phyloP scores from a whole-genome alignment of 306 rosid genomes.

The Alnus rubra region DNA sequence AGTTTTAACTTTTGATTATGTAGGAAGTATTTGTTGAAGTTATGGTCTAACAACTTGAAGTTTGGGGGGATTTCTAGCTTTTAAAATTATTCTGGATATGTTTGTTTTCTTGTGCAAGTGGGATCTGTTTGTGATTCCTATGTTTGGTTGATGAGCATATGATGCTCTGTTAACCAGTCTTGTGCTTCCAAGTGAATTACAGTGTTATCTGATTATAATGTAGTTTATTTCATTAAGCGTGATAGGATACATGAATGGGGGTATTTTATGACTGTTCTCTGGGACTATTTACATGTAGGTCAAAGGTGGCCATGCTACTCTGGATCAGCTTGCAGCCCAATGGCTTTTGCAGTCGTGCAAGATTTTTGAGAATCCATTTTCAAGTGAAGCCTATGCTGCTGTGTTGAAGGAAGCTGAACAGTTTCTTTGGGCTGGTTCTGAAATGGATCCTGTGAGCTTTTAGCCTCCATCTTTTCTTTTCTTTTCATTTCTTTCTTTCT shows the following conservation, averaged over 20 bases:
- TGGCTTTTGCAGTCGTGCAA: slow-evolving; percentile 64
- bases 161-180: neutral
- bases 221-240: slow-evolving; percentile 2
- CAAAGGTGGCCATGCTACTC: slow-evolving; percentile 59
- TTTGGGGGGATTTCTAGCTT: no score
- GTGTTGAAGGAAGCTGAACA: slow-evolving; percentile 82
- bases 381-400: slow-evolving; percentile 56
- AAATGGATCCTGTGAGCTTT: slow-evolving; percentile 86
- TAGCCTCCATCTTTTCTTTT: neutral
- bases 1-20: no score
- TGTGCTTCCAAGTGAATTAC: neutral
- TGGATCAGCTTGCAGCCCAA: slow-evolving; percentile 64
- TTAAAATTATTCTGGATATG: no score
- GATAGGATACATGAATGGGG: slow-evolving; percentile 6
- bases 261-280: slow-evolving; percentile 16
- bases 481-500: no score
- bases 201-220: neutral
- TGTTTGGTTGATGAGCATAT: neutral
- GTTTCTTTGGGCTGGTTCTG: slow-evolving; percentile 96
- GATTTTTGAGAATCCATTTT: slow-evolving; percentile 58
- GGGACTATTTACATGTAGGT: slow-evolving; percentile 58
- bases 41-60: no score
- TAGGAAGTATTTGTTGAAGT: no score
- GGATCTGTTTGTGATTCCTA: neutral
- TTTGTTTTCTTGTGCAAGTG: neutral